Evolutionary conservation across 139 green algal species (phyloP).

Genomic region (Spirogloea muscicola): DNA sequence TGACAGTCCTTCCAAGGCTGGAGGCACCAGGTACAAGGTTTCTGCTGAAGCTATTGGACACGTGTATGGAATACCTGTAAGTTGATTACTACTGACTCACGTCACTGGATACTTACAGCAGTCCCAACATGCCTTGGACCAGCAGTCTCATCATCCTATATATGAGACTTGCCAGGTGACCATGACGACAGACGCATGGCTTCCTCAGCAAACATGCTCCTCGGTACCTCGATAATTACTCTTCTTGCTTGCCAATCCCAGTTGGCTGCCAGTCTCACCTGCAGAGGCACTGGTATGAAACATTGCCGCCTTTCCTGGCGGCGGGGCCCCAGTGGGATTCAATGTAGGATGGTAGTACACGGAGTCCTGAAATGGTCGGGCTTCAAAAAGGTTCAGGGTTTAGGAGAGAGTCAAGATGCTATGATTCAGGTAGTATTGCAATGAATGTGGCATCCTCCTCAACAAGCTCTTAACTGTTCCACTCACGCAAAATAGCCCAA

Average conservation of each 20-base stretch:
- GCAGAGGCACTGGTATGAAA: slow-evolving; percentile 13
- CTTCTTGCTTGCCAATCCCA: too few species aligned
- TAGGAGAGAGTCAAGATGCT: too few species aligned
- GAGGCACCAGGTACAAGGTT: not conserved
- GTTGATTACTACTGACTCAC: too few species aligned
- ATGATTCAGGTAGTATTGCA: too few species aligned
- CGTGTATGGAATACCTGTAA: too few species aligned
- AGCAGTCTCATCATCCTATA: not conserved
- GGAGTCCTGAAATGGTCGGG: slow-evolving; percentile 24
- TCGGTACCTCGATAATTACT: not conserved
- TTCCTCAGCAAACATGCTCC: not conserved
- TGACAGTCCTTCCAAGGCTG: not conserved
- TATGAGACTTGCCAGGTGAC: not conserved
- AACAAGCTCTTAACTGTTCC: too few species aligned
- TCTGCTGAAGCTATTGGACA: not conserved
- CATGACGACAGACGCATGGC: not conserved
- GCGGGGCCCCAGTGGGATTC: slow-evolving; percentile 27
- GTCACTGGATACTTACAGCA: not conserved
- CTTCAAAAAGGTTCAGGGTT: too few species aligned
- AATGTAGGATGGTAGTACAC: slow-evolving; percentile 41
- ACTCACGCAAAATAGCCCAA: too few species aligned
- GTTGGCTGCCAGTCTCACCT: not conserved
- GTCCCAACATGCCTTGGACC: too few species aligned
- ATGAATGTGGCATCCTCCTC: too few species aligned
- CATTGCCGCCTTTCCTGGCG: slow-evolving; percentile 35